phyloP scores from a whole-genome alignment of 2,329 filamentous ascomycete genomes.

The Aureobasidium uvarum region DNA sequence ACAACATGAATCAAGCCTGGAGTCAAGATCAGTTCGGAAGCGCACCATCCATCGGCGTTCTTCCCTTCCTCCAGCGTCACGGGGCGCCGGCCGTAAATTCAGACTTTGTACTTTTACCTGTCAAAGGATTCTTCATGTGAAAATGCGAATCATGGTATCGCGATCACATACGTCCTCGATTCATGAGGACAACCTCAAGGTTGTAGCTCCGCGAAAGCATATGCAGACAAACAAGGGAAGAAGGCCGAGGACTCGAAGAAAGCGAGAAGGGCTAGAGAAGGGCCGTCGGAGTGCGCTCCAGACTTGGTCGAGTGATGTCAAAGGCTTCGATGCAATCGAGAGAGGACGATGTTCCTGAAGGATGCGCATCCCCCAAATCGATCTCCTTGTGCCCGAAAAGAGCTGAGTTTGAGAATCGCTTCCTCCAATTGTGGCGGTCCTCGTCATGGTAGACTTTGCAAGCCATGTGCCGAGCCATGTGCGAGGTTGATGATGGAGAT shows the following conservation, averaged over 20 bases:
- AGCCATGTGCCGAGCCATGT: slow-evolving; percentile 7
- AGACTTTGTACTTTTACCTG: background rate
- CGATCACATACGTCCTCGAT: background rate
- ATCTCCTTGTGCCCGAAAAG: slow-evolving; percentile 5
- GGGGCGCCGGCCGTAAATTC: background rate
- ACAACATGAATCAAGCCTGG: background rate
- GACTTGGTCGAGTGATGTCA: slow-evolving; percentile 18
- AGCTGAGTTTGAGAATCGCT: background rate
- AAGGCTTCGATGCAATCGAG: slow-evolving; percentile 12
- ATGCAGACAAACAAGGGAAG: background rate
- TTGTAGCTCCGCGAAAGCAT: background rate
- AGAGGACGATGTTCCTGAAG: background rate
- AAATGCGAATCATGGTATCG: background rate
- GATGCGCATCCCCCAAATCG: background rate
- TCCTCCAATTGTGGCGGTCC: background rate
- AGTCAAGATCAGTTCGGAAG: slow-evolving; percentile 8
- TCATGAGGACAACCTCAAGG: slow-evolving; percentile 14
- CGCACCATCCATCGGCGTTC: background rate
- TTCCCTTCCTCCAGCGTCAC: background rate
- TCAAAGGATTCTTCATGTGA: slow-evolving; percentile 1
- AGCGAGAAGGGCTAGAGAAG: slow-evolving; percentile 1
- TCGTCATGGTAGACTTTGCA: slow-evolving; percentile 1
- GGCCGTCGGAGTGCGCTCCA: slow-evolving; percentile 14
- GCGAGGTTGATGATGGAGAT: background rate
- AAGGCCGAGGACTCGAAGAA: background rate